phyloP scores from a whole-genome alignment of 805 yeast species.

The Kuraishia ogatae region DNA sequence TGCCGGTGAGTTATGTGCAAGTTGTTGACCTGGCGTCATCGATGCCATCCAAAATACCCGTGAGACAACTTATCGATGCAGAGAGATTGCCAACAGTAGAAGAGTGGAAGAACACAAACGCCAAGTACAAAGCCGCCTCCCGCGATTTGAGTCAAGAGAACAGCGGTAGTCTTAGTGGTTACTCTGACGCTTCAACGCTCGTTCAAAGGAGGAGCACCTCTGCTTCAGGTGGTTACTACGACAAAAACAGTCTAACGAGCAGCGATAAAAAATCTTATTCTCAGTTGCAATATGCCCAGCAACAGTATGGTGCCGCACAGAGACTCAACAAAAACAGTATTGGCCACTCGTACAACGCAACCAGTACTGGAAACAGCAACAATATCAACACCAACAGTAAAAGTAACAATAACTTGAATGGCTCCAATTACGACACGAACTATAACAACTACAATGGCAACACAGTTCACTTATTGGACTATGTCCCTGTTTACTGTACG shows the following conservation, averaged over 20 bases:
- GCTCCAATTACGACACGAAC: slow-evolving; percentile 8
- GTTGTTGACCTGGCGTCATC: slow-evolving; percentile 70
- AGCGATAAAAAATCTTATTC: neutral
- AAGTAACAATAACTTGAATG: slow-evolving; percentile 7
- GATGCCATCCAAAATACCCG: slow-evolving; percentile 42
- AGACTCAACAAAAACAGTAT: neutral
- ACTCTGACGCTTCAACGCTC: neutral
- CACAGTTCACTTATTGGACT: slow-evolving; percentile 3
- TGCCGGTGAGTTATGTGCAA: slow-evolving; percentile 86
- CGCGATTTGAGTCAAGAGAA: slow-evolving; percentile 13
- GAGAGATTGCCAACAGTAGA: slow-evolving; percentile 86
- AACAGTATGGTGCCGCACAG: neutral
- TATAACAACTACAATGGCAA: slow-evolving; percentile 4
- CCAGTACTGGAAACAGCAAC: slow-evolving; percentile 2
- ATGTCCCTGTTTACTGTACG: slow-evolving; percentile 25
- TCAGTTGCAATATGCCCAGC: neutral
- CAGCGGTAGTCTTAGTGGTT: neutral
- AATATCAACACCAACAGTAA: slow-evolving; percentile 1
- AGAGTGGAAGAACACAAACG: slow-evolving; percentile 89
- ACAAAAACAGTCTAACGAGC: too few species aligned
- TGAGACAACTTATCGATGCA: slow-evolving; percentile 39
- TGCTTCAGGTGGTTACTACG: neutral
- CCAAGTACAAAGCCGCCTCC: slow-evolving; percentile 85
- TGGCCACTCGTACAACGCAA: slow-evolving; percentile 4
- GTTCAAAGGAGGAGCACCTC: neutral